Evolutionary conservation across 2,329 filamentous ascomycete species (phyloP).

Genomic region (Chaetomium sp.): DNA sequence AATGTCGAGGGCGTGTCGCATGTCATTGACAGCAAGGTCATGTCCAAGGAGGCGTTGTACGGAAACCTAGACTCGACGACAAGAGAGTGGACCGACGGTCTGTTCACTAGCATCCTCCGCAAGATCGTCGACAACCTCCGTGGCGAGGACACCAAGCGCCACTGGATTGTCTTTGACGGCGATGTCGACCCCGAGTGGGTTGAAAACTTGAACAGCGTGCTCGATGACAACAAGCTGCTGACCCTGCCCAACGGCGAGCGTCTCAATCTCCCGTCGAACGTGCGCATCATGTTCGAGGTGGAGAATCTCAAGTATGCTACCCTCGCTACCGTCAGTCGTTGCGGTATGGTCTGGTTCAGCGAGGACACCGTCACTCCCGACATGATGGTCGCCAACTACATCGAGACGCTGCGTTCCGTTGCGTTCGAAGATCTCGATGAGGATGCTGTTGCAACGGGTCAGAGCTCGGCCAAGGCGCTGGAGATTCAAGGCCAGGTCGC

Average conservation of each 20-base stretch:
- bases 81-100: constrained; percentile 96
- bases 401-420: constrained; percentile 77
- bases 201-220: constrained; percentile 98
- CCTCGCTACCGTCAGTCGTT: constrained; percentile 97
- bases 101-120: constrained; percentile 95
- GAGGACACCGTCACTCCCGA: constrained; percentile 91
- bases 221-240: constrained; percentile 98
- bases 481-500: constrained; percentile 79
- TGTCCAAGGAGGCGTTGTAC: constrained; percentile 98
- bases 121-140: constrained; percentile 99
- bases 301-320: constrained; percentile 97
- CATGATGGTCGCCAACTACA: constrained; percentile 92
- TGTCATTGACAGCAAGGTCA: constrained; percentile 98
- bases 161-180: constrained; percentile 99
- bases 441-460: constrained; percentile 75
- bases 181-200: constrained; percentile 99
- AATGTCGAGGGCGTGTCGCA: constrained; percentile 92
- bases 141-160: constrained; percentile 92
- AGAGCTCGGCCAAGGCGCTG: constrained; percentile 76
- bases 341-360: constrained; percentile 99
- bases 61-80: constrained; percentile 95
- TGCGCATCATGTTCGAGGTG: constrained; percentile 99
- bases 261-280: constrained; percentile 89
- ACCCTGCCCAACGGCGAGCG: constrained; percentile 97
- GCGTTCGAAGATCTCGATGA: constrained; percentile 96